Evolutionary conservation across 2,329 filamentous ascomycete genomes (phyloP), one percentile per base, ranked within the genome.

Genomic region (Pleurostoma richardsiae): DNA sequence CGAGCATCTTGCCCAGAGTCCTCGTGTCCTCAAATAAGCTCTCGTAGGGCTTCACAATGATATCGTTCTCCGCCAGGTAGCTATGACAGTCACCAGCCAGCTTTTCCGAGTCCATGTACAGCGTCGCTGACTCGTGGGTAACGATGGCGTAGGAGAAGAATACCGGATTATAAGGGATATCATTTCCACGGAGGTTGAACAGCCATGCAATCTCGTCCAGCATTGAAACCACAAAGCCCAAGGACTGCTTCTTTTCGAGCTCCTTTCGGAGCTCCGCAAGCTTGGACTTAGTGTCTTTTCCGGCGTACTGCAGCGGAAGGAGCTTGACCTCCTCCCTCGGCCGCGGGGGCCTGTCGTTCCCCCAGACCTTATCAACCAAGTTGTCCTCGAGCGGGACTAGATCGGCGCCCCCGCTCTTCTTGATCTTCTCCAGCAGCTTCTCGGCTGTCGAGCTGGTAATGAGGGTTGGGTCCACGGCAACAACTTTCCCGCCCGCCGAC

Each of bases 181-280:
- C 94, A 64, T 79, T 94, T 57, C 94, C 94, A 56, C 94, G 84
- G 42, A 99, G 72, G 68, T 99, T 99, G 73, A 96, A 96, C n/a
- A 99, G 77, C 94, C 94, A 99, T 8, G 94, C 94, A 57, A 96
- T 83, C 67, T 99, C 94, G 59, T 99, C 94, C 40, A 99, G 80
- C 84, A 95, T 91, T 5, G 91, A 96, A 41, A 97, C 82, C 42
- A 97, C 83, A 56, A 97, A 90, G 1, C 89, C 92, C 19, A 85
- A 79, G 5, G 84, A 86, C 62, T 94, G 94, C 70, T 88, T 95
- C 74, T 94, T 96, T 51, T 88, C 84, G 11, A 99, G 72, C 56
- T 96, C 91, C 63, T 92, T 91, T n/a, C 91, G 83, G 47, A 99
- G 70, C 41, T 95, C 90, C 28, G 80, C 76, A 6, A 99, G 79